These are phyloP conservation scores for Termitomyces bulborhizus DNA, from an alignment of 768 basidiomycete genomes.

Conservation along the genomic window DNA sequence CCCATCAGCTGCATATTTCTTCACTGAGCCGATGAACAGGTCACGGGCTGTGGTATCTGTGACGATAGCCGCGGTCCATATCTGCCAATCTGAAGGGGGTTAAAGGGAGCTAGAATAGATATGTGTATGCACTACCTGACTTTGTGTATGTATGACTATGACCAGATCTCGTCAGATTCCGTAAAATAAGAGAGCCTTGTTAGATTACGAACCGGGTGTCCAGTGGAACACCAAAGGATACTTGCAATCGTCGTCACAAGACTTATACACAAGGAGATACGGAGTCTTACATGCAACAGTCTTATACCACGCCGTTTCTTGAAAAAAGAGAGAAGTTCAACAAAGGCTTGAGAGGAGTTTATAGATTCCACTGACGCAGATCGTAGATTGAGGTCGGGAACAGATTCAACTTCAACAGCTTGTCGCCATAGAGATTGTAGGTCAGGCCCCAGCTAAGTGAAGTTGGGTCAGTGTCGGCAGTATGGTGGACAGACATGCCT, in stretches of 20 bases:
- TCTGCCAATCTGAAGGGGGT: slow-evolving; percentile 44
- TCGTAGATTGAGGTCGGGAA: slow-evolving; percentile 44
- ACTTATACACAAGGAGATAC: not conserved
- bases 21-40: slow-evolving; percentile 44
- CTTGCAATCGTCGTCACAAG: slow-evolving; percentile 15
- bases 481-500: slow-evolving; percentile 20
- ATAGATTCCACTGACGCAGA: slow-evolving; percentile 32
- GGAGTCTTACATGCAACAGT: slow-evolving; percentile 33
- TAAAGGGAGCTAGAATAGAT: not conserved
- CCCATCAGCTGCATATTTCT: slow-evolving; percentile 44
- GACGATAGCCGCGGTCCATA: slow-evolving; percentile 50
- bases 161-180: not conserved
- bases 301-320: slow-evolving; percentile 49
- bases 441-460: slow-evolving; percentile 46
- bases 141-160: slow-evolving; percentile 50
- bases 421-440: slow-evolving; percentile 62
- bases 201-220: slow-evolving; percentile 34
- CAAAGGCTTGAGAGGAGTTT: not conserved
- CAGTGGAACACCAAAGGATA: slow-evolving; percentile 41
- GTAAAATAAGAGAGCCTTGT: not conserved
- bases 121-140: slow-evolving; percentile 28
- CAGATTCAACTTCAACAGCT: slow-evolving; percentile 45
- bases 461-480: slow-evolving; percentile 10
- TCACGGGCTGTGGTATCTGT: slow-evolving; percentile 40
- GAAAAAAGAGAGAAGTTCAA: not conserved